A percentile compares a stretch with the other conserved stretches of the same genome.
Conservation (phyloP, 2,329 filamentous ascomycete genomes). For the Pseudogymnoascus sp. region DNA sequence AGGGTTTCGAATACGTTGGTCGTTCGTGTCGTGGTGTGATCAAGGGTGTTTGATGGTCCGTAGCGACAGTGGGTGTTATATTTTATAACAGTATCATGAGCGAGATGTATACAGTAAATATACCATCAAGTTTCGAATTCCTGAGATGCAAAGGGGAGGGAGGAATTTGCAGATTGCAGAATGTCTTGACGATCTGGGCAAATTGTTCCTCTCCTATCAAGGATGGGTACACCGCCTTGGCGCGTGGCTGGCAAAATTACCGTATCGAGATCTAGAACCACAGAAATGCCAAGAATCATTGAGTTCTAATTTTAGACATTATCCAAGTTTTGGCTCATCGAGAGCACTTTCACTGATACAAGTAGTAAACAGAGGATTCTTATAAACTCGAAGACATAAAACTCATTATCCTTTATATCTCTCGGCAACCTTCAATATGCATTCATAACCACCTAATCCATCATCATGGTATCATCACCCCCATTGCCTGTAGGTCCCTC, state of each 20-base stretch:
- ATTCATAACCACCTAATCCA: constrained; percentile 34
- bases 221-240: neutral
- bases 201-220: constrained; percentile 6
- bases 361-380: neutral
- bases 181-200: constrained; percentile 1
- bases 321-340: neutral
- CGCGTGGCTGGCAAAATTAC: neutral
- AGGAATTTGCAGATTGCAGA: neutral
- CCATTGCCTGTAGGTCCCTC: constrained; percentile 42
- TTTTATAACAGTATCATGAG: constrained; percentile 3
- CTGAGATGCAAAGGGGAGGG: neutral
- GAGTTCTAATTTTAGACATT: neutral
- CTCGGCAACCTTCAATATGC: neutral
- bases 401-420: neutral
- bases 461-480: constrained; percentile 88
- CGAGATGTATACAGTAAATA: neutral
- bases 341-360: neutral
- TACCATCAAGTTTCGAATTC: neutral
- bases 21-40: neutral
- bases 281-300: neutral
- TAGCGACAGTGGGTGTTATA: neutral
- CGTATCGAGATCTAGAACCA: neutral
- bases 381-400: neutral
- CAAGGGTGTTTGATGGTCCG: neutral
- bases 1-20: neutral